Percentiles rank a stretch among this genome's conserved stretches.
Conservation (phyloP, 495 filamentous ascomycete species). For the Trichoderma orchidacearum region DNA sequence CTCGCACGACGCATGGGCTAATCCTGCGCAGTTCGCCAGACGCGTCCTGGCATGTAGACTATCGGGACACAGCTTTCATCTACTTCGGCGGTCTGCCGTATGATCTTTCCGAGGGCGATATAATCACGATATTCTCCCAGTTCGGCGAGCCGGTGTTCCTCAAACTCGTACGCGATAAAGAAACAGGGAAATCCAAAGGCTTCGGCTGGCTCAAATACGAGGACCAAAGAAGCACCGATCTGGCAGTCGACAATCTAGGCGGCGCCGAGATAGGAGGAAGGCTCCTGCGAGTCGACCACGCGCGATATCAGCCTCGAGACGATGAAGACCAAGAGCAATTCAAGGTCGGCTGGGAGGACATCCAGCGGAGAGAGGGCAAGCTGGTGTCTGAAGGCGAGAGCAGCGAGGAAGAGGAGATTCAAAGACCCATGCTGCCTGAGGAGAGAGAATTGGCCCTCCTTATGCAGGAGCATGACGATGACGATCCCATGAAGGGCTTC, state of each 20-base stretch:
- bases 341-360: constrained; percentile 30
- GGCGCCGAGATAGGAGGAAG: constrained; percentile 74
- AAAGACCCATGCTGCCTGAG: constrained; percentile 35
- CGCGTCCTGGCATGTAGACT: constrained; percentile 96
- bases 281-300: constrained; percentile 78
- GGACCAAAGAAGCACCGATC: constrained; percentile 88
- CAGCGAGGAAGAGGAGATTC: constrained; percentile 17
- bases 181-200: constrained; percentile 84
- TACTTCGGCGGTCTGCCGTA: constrained; percentile 93
- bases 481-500: constrained; percentile 94
- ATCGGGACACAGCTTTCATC: constrained; percentile 91
- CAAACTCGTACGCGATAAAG: constrained; percentile 84
- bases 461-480: constrained; percentile 74
- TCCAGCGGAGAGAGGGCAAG: constrained; percentile 22
- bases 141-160: constrained; percentile 88
- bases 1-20: not conserved
- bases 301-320: constrained; percentile 76
- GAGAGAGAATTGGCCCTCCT: constrained; percentile 67
- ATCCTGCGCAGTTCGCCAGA: constrained; percentile 43
- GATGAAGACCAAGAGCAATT: constrained; percentile 63
- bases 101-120: constrained; percentile 88
- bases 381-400: constrained; percentile 20
- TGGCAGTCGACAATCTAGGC: constrained; percentile 90
- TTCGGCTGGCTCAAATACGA: constrained; percentile 97
- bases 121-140: constrained; percentile 94